phyloP scores from a whole-genome alignment of 805 yeast genomes.

The Monosporozyma siamensis region DNA sequence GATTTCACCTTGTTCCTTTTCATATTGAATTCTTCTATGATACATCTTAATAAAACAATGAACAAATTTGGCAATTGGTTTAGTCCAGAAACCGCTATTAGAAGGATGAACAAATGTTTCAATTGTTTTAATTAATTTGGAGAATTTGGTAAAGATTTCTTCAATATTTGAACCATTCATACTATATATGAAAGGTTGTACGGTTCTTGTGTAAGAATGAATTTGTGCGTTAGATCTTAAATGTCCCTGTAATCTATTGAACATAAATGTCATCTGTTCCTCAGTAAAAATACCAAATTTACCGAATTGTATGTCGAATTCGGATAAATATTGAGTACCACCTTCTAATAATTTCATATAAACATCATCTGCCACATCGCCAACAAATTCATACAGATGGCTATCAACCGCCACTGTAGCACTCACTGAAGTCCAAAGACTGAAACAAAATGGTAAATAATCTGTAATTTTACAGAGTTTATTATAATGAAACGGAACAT shows the following conservation, averaged over 20 bases:
- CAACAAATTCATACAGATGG: constrained; percentile 55
- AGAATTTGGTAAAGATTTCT: constrained; percentile 42
- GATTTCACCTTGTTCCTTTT: constrained; percentile 34
- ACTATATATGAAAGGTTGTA: constrained; percentile 45
- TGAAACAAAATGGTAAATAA: constrained; percentile 58
- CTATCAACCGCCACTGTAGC: constrained; percentile 47
- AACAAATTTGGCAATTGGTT: constrained; percentile 56
- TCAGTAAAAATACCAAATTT: constrained; percentile 54
- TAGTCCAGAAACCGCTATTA: constrained; percentile 77
- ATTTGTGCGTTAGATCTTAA: constrained; percentile 32
- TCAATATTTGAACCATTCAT: constrained; percentile 43
- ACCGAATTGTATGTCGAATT: constrained; percentile 18
- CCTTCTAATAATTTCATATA: constrained; percentile 39
- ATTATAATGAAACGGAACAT: constrained; percentile 39
- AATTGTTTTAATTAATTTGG: constrained; percentile 51
- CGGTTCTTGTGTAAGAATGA: constrained; percentile 39
- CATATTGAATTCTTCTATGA: constrained; percentile 48
- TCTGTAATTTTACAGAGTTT: constrained; percentile 31
- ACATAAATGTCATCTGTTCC: constrained; percentile 50
- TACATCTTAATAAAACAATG: constrained; percentile 49
- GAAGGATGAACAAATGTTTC: constrained; percentile 88
- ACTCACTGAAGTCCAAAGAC: constrained; percentile 56
- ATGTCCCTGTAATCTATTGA: constrained; percentile 44
- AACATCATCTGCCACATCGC: constrained; percentile 46
- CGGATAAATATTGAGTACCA: constrained; percentile 29